Conservation (phyloP, 495 filamentous ascomycete genomes). For the Opeltia flavorubescens region DNA sequence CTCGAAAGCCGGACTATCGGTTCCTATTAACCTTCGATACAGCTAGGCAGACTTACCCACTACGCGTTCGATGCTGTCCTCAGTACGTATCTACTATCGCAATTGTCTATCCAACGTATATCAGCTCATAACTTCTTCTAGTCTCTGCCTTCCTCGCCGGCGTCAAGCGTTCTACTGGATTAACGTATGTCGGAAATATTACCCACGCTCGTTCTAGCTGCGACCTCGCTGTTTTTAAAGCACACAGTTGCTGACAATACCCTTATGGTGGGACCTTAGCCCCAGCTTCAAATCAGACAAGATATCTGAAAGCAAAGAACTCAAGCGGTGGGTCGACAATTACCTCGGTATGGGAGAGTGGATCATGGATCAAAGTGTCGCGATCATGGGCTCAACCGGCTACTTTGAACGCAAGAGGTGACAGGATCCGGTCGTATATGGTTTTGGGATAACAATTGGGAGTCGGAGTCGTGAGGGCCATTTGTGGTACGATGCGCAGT, state of each 20-base stretch:
- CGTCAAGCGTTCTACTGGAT: constrained; percentile 87
- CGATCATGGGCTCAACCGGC: constrained; percentile 68
- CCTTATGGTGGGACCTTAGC: constrained; percentile 33
- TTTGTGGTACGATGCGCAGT: too few species aligned
- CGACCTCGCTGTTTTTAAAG: not conserved
- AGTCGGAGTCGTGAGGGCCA: too few species aligned
- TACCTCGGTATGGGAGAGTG: constrained; percentile 94
- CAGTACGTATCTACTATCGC: constrained; percentile 33
- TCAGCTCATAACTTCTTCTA: constrained; percentile 18
- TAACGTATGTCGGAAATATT: constrained; percentile 56
- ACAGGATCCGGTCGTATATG: constrained; percentile 10
- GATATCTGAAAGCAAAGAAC: constrained; percentile 68
- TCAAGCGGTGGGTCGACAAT: constrained; percentile 84
- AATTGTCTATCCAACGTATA: not conserved
- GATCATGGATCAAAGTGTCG: constrained; percentile 95
- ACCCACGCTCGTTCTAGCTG: constrained; percentile 2
- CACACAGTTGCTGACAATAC: constrained; percentile 3
- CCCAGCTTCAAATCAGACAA: constrained; percentile 80
- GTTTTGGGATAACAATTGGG: not conserved
- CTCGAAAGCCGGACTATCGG: not conserved
- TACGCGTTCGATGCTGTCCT: constrained; percentile 95
- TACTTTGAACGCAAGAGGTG: constrained; percentile 84
- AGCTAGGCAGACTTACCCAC: constrained; percentile 87
- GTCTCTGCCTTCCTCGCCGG: constrained; percentile 94
- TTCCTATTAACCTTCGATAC: constrained; percentile 16